These are phyloP conservation scores for Geum urbanum DNA, from an alignment of 306 rosid species.

Conservation along the genomic window DNA sequence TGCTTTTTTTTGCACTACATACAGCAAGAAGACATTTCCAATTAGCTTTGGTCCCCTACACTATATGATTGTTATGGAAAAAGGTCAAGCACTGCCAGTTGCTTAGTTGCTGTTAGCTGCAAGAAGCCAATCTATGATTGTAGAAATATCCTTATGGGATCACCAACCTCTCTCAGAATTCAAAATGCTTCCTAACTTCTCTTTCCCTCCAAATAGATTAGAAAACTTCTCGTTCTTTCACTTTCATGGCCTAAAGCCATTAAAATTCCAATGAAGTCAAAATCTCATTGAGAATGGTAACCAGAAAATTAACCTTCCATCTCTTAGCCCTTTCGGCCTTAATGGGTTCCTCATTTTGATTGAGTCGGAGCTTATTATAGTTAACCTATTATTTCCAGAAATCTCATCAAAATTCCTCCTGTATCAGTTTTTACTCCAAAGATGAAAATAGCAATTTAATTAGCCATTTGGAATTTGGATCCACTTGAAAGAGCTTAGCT, in stretches of 20 bases:
- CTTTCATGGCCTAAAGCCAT: slow-evolving; percentile 6
- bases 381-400: no score
- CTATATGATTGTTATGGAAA: slow-evolving; percentile 6
- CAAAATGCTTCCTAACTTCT: neutral
- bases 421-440: neutral
- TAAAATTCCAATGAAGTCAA: slow-evolving; percentile 10
- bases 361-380: neutral
- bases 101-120: neutral
- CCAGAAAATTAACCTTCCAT: neutral
- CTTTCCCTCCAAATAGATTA: neutral
- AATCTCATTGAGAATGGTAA: slow-evolving; percentile 8
- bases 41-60: slow-evolving; percentile 5
- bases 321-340: neutral
- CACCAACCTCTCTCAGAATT: slow-evolving; percentile 7
- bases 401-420: neutral
- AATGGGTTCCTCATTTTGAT: neutral
- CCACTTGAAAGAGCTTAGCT: neutral
- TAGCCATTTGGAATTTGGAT: neutral
- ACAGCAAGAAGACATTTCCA: slow-evolving; percentile 2
- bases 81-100: slow-evolving; percentile 10
- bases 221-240: slow-evolving; percentile 6
- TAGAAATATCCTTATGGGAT: neutral
- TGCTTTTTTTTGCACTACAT: neutral
- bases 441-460: neutral
- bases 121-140: slow-evolving; percentile 1